Base-by-base conservation (phyloP, 1,284 basidiomycete species). In the Melampsora larici-populina region DNA sequence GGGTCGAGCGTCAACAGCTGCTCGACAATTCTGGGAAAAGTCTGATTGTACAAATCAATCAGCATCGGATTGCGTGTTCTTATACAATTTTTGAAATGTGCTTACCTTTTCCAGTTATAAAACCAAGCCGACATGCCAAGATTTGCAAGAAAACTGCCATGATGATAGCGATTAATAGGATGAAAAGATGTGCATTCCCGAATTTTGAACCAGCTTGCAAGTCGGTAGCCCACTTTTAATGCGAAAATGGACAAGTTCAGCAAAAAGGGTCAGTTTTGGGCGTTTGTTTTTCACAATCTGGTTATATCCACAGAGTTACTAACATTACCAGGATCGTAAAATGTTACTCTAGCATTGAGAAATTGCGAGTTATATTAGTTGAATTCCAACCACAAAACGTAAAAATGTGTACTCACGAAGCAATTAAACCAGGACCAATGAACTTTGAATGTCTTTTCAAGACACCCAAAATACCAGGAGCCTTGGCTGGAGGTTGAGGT, bases 241-340 rank as follows among this genome's bases (percentile, higher is more conserved):
- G 15, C 15, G n/a, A 48, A 66, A 33, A 65, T 46, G 55, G 5
- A 60, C 11, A 15, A 60, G 21, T 60, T 46, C 26, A 31, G 48
- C 6, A 31, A n/a, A 21, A 48, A 21, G 43, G 9, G 40, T 26
- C 51, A 43, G 60, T 24, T 58, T n/a, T 21, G 55, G 13, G 29
- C n/a, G 55, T 21, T 11, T 62, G 24, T 21, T 9, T 62, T 18
- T 62, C 24, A 62, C 5, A 11, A 40, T 40, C 36, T 40, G 36
- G 36, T 0, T 40, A 40, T 8, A 11, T 33, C 2, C 8, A 1
- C 11, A 13, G 11, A 17, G 21, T 6, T 29, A 69, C 74, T 6
- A 0, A 76, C 74, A 49, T 76, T 76, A 43, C 74, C 74, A n/a
- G 74, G 74, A 64, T 76, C 74, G 46, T 69, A 68, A 49, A 58